phyloP scores from a whole-genome alignment of 345 rosid species.

The Euphorbia lathyris region DNA sequence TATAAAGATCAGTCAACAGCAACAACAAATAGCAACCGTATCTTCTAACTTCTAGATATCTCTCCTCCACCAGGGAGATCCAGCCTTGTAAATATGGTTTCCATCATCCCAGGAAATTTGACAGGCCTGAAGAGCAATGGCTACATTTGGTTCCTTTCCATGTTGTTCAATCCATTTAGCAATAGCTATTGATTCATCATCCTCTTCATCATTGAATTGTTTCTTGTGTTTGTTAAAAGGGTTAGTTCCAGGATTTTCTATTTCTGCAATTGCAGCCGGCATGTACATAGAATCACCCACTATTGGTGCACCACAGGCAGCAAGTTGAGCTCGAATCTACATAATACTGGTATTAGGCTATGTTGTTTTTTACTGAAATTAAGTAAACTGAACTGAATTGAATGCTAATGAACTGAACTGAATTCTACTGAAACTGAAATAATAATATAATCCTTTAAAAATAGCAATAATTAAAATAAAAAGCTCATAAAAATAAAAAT shows the following conservation, averaged over 20 bases:
- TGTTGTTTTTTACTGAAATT: too few relatives aligned
- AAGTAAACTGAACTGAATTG: too few relatives aligned
- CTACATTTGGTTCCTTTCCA: conserved; percentile 76
- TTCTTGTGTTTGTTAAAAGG: conserved; percentile 59
- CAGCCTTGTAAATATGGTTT: conserved; percentile 59
- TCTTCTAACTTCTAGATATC: conserved; percentile 8
- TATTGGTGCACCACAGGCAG: conserved; percentile 81
- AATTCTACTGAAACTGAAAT: too few relatives aligned
- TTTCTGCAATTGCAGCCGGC: conserved; percentile 82
- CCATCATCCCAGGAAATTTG: conserved; percentile 87
- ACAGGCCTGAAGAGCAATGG: conserved; percentile 87
- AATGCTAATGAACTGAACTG: too few relatives aligned
- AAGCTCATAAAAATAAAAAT: too few relatives aligned
- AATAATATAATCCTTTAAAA: too few relatives aligned
- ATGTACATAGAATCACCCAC: conserved; percentile 94
- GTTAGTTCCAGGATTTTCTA: conserved; percentile 50
- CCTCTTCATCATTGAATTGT: conserved; percentile 27
- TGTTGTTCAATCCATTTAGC: conserved; percentile 61
- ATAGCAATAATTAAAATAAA: too few relatives aligned
- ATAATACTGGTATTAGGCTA: too few relatives aligned
- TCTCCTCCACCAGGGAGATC: conserved; percentile 86
- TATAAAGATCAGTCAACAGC: too few relatives aligned
- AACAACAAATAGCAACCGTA: too few relatives aligned
- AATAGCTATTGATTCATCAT: conserved; percentile 50
- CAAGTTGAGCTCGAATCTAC: conserved; percentile 87